These are phyloP conservation scores for Hygrocybe punicea DNA, from an alignment of 768 basidiomycete species.

Conservation along the genomic window DNA sequence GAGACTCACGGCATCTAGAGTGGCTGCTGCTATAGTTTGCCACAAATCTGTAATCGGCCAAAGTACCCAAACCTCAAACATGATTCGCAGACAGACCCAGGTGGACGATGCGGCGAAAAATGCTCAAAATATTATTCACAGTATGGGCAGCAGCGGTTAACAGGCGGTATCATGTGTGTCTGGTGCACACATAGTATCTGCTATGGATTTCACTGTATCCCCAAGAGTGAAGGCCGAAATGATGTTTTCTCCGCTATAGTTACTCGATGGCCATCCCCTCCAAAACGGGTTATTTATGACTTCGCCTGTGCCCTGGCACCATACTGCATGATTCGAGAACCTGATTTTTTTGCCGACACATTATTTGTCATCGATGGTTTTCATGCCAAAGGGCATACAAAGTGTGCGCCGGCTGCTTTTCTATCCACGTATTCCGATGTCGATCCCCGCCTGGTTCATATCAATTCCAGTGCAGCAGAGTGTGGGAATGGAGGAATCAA, in stretches of 20 bases:
- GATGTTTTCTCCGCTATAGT: conserved; percentile 40
- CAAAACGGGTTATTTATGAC: conserved; percentile 27
- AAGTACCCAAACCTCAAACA: conserved; percentile 26
- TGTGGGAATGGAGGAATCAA: conserved; percentile 29
- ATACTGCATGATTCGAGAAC: conserved; percentile 30
- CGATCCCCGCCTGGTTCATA: conserved; percentile 20
- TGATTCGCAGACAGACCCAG: conserved; percentile 14
- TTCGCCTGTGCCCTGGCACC: conserved; percentile 31
- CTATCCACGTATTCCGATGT: conserved; percentile 23
- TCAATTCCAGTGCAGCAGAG: conserved; percentile 35
- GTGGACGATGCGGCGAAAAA: conserved; percentile 9
- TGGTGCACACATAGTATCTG: conserved; percentile 35
- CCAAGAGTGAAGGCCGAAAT: conserved; percentile 34
- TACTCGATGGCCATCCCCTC: conserved; percentile 31
- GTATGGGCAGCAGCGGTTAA: conserved; percentile 21
- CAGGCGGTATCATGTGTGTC: conserved; percentile 20
- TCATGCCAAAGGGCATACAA: conserved; percentile 29
- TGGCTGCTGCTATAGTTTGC: conserved; percentile 31
- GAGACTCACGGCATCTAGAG: conserved; percentile 12
- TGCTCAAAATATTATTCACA: conserved; percentile 30
- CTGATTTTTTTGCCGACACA: conserved; percentile 29
- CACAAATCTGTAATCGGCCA: conserved; percentile 27
- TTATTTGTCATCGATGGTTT: conserved; percentile 30
- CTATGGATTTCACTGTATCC: conserved; percentile 38
- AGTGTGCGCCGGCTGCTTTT: conserved; percentile 26